Percentiles rank a stretch among this genome's conserved stretches.
These are phyloP conservation scores for Russula griseocarnosa DNA, from an alignment of 768 basidiomycete species.

Conservation along the genomic window DNA sequence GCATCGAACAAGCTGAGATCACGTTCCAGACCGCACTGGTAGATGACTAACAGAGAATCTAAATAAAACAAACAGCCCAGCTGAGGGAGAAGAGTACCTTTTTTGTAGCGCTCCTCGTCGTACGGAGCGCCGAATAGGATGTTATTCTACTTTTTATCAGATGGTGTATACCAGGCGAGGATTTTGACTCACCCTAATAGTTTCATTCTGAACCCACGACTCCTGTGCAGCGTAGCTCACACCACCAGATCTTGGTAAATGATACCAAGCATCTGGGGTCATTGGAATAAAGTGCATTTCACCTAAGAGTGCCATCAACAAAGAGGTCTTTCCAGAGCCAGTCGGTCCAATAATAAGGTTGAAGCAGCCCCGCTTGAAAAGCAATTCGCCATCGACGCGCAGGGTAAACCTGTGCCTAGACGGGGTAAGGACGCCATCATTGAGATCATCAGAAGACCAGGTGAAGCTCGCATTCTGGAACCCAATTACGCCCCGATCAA, in stretches of 20 bases:
- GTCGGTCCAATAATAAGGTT: conserved; percentile 62
- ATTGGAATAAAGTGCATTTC: conserved; percentile 64
- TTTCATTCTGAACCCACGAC: conserved; percentile 81
- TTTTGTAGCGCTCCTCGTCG: conserved; percentile 43
- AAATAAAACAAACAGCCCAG: background rate
- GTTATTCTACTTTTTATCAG: conserved; percentile 38
- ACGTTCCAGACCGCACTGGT: conserved; percentile 33
- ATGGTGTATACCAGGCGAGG: background rate
- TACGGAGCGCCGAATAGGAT: conserved; percentile 48
- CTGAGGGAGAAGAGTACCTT: conserved; percentile 31
- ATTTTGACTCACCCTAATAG: conserved; percentile 50
- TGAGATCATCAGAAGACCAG: conserved; percentile 44
- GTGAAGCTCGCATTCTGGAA: conserved; percentile 52
- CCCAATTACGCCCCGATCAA: conserved; percentile 39
- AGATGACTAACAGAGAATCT: conserved; percentile 11
- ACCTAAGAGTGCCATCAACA: conserved; percentile 61
- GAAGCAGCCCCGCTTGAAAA: conserved; percentile 50
- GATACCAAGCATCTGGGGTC: conserved; percentile 56
- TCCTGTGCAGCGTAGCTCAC: conserved; percentile 82
- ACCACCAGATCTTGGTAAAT: conserved; percentile 62
- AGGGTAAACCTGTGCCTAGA: conserved; percentile 48
- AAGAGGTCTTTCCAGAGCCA: conserved; percentile 56
- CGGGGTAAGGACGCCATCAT: conserved; percentile 39
- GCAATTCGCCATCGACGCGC: conserved; percentile 48
- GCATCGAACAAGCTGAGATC: conserved; percentile 48